A percentile compares a stretch with the other conserved stretches of the same genome.
Conservation (phyloP, 2,329 filamentous ascomycete genomes). For the Pseudocercospora musae region DNA sequence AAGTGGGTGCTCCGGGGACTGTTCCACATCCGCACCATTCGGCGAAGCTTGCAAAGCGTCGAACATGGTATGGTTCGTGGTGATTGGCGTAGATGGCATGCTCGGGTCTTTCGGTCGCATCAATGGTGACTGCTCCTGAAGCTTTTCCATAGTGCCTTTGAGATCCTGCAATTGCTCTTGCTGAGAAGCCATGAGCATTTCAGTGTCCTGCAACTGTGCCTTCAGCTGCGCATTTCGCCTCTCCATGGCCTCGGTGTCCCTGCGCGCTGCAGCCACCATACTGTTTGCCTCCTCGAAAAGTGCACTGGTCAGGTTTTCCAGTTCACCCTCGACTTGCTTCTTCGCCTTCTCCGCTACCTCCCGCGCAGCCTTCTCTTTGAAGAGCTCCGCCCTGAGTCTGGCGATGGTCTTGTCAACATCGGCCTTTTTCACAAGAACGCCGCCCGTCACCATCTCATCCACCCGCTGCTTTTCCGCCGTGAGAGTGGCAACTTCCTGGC, state of each 20-base stretch:
- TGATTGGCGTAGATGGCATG: constrained; percentile 75
- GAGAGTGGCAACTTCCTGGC: constrained; percentile 63
- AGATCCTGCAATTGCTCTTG: constrained; percentile 90
- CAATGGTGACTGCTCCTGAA: constrained; percentile 71
- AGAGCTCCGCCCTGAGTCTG: constrained; percentile 41
- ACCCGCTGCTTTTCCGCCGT: constrained; percentile 68
- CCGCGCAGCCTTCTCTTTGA: constrained; percentile 41
- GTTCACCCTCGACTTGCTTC: constrained; percentile 83
- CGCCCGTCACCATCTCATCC: constrained; percentile 65
- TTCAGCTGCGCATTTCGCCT: constrained; percentile 80
- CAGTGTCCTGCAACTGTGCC: constrained; percentile 80
- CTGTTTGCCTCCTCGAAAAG: constrained; percentile 98
- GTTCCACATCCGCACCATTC: constrained; percentile 48
- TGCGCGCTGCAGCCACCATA: constrained; percentile 90
- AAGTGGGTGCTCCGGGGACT: constrained; percentile 60
- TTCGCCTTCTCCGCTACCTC: constrained; percentile 60
- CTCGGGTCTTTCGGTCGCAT: constrained; percentile 52
- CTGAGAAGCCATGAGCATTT: constrained; percentile 79
- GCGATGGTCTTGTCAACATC: constrained; percentile 60
- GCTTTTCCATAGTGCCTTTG: constrained; percentile 87
- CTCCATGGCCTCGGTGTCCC: constrained; percentile 76
- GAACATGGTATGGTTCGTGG: constrained; percentile 56
- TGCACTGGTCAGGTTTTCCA: constrained; percentile 84
- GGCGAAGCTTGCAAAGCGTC: constrained; percentile 58
- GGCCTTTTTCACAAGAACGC: constrained; percentile 71